Percentiles rank a stretch among this genome's conserved stretches.
Conservation (phyloP, 805 yeast species). For the Cyberlindnera maclurae region DNA sequence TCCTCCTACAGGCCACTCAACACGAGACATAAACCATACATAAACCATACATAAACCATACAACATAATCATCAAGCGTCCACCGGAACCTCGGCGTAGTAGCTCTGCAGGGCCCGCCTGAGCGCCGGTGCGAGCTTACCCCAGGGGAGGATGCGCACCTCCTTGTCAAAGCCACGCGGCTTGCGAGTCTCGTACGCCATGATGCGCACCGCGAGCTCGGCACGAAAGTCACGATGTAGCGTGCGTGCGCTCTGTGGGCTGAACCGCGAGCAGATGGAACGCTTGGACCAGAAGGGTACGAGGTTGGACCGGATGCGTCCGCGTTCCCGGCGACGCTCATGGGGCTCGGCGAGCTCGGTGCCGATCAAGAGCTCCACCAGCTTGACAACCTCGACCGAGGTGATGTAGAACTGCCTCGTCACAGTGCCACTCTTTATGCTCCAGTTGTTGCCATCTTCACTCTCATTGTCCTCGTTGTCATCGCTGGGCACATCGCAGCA, state of each 20-base stretch:
- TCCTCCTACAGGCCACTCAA: no score
- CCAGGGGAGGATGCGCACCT: conserved; percentile 57
- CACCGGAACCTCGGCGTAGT: conserved; percentile 50
- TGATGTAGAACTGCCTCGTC: conserved; percentile 36
- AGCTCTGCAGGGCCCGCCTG: conserved; percentile 57
- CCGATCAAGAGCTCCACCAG: conserved; percentile 58
- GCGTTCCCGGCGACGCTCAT: conserved; percentile 51
- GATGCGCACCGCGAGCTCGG: conserved; percentile 55
- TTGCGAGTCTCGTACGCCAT: conserved; percentile 57
- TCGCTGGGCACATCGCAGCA: conserved; percentile 36
- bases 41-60: no score
- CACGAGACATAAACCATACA: no score
- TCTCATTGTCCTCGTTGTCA: conserved; percentile 25
- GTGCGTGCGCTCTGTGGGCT: conserved; percentile 10
- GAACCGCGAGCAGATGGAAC: conserved; percentile 41
- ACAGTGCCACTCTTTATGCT: no score
- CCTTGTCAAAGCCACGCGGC: conserved; percentile 65
- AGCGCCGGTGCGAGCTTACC: conserved; percentile 52
- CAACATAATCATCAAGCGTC: no score
- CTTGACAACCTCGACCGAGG: conserved; percentile 61
- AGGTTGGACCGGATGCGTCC: conserved; percentile 62
- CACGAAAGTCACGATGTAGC: conserved; percentile 30
- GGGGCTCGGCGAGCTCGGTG: conserved; percentile 36
- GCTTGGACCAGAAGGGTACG: conserved; percentile 62
- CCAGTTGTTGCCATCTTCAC: conserved; percentile 25